A percentile compares a stretch with the other conserved stretches of the same genome.
Conservation (phyloP, 2,329 filamentous ascomycete genomes). For the Boeremia exigua region DNA sequence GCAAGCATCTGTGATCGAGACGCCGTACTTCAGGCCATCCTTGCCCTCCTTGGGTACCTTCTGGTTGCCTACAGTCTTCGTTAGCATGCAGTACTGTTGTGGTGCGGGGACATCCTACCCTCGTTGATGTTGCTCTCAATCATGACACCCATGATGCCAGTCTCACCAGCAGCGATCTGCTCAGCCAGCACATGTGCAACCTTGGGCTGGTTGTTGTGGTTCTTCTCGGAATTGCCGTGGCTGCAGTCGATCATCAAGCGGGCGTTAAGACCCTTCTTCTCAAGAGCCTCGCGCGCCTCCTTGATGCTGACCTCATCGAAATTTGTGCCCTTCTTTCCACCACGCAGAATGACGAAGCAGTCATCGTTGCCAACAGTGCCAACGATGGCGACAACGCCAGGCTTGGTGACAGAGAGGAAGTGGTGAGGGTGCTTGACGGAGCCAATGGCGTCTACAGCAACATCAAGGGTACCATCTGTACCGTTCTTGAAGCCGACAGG, state of each 20-base stretch:
- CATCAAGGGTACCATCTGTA: slow-evolving; percentile 86
- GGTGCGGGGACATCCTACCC: slow-evolving; percentile 60
- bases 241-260: slow-evolving; percentile 98
- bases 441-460: slow-evolving; percentile 94
- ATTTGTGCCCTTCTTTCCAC: slow-evolving; percentile 92
- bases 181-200: slow-evolving; percentile 81
- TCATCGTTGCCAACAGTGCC: slow-evolving; percentile 95
- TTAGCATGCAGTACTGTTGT: slow-evolving; percentile 14
- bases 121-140: slow-evolving; percentile 98
- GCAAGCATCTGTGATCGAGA: slow-evolving; percentile 97
- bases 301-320: slow-evolving; percentile 85
- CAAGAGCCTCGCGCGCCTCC: slow-evolving; percentile 79
- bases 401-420: slow-evolving; percentile 97
- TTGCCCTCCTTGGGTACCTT: slow-evolving; percentile 90
- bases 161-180: slow-evolving; percentile 85
- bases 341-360: slow-evolving; percentile 94
- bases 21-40: slow-evolving; percentile 84
- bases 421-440: slow-evolving; percentile 91
- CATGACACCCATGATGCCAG: slow-evolving; percentile 95
- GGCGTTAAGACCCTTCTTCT: slow-evolving; percentile 73
- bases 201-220: slow-evolving; percentile 97
- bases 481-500: slow-evolving; percentile 99
- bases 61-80: slow-evolving; percentile 68
- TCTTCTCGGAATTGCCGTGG: slow-evolving; percentile 94
- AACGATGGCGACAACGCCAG: slow-evolving; percentile 91